Evolutionary conservation across 768 basidiomycete species (phyloP), one percentile per base, ranked within the genome.

Genomic region (Rhodotorula sphaerocarpa): DNA sequence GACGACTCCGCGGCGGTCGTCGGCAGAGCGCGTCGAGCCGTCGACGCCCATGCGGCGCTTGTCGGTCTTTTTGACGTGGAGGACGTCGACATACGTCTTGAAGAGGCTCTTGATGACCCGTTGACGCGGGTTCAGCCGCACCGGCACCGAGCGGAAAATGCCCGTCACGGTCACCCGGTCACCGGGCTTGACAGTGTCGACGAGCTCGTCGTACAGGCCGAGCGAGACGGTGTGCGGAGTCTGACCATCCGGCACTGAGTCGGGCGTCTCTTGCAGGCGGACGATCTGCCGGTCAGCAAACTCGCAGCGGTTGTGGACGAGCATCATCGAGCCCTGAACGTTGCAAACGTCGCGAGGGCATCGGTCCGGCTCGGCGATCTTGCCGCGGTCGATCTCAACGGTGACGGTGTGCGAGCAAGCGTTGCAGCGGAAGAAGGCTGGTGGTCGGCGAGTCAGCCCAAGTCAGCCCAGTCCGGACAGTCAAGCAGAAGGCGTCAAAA

Each of bases 171-270:
- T 77, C 36, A 99, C 79, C 16, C 95, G 81, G 75, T 97, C 95
- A 72, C 95, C 95, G 2, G 95, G 95, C 75, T 96, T 97, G 45
- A 86, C 76, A n/a, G 91, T 81, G 72, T 97, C 95, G 42, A 97
- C 93, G 6, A 99, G 83, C 74, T 99, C 95, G 73, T 99, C 93
- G 73, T 99, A 97, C n/a, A 89, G 88, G 74, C 91, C 92, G 57
- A 97, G 77, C 0, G 89, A 91, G 56, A 99, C 92, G 1, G 93
- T 97, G 70, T 96, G 92, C 0, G 95, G 95, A 0, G 95, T 97
- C 75, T 97, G 93, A 4, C 95, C 95, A 75, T 96, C 93, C 7
- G 93, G 93, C 0, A 99, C 93, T 14, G 86, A 89, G 72, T 99
- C 95, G 1, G 93, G 93, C 0, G 93, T 97, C 75, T 99, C 95